phyloP scores from a whole-genome alignment of 2,329 filamentous ascomycete species.

The Sclerotinia glacialis region DNA sequence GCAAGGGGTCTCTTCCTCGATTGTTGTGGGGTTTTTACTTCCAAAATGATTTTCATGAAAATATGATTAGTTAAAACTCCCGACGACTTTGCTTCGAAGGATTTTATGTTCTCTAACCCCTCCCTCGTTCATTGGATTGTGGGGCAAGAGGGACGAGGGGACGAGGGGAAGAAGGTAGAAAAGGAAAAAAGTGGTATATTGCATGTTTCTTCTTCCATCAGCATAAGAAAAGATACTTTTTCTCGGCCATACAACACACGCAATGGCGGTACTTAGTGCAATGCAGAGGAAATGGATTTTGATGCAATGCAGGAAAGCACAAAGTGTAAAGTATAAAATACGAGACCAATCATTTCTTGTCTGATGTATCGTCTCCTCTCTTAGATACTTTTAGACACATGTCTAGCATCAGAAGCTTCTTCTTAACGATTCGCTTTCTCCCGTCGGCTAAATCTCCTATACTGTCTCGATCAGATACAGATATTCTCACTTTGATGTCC shows the following conservation, averaged over 20 bases:
- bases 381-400: not conserved
- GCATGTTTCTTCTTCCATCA: not conserved
- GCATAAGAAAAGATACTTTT: not conserved
- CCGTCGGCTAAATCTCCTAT: constrained; percentile 8
- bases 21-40: not conserved
- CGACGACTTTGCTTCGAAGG: not conserved
- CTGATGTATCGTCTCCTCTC: not conserved
- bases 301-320: constrained; percentile 6
- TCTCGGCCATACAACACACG: not conserved
- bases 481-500: not conserved
- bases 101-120: not conserved
- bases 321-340: not conserved
- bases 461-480: not conserved
- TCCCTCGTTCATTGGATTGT: not conserved
- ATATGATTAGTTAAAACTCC: constrained; percentile 1
- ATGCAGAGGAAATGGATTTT: constrained; percentile 7
- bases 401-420: not conserved
- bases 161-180: not conserved
- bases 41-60: not conserved
- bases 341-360: constrained; percentile 3
- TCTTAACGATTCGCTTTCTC: constrained; percentile 8
- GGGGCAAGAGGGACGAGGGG: not conserved
- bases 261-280: not conserved
- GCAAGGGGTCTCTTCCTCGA: not conserved
- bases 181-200: not conserved